Evolutionary conservation across 1,284 basidiomycete genomes (phyloP), one percentile per base, ranked within the genome.

Genomic region (Ustilago xerochloae): DNA sequence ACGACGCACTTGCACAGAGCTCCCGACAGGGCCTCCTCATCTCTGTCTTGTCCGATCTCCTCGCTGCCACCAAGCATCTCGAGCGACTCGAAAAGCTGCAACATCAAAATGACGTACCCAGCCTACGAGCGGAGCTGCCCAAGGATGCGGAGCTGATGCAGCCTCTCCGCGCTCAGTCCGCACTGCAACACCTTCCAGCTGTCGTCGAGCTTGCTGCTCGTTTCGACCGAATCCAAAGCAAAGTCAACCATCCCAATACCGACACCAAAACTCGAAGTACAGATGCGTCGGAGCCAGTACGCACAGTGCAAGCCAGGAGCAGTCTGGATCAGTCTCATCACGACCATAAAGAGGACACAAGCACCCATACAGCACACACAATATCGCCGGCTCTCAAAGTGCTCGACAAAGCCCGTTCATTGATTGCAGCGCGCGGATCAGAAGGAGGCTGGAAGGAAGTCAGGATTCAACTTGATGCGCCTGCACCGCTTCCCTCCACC

Each of bases 381-480:
- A 55, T 66, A 35, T 56, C 63, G 16, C 63, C 59, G 16, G 63
- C 69, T 6, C 47, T 59, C 35, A 57, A 68, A 35, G 46, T 64
- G 0, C 64, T 73, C n/a, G 61, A 73, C 9, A n/a, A 24, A 3
- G 70, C 70, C 28, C 64, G 70, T 18, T 47, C 56, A 3, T 29
- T 73, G 38, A 73, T 73, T 35, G 47, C 64, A 10, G 45, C 70
- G 24, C 41, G 45, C 8, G 53, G 53, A 2, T 29, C 70, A 10
- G 33, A 67, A 33, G 64, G 30, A 22, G 70, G 70, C 51, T 73
- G 70, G 70, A 63, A 73, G 26, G 61, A 62, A 38, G 64, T 73
- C 1, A 56, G 54, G 16, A 67, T 64, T 33, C 52, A 67, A 22
- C 35, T 66, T 16, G 61, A 61, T 26, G 66, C 66, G 4, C 61